Base-by-base conservation (phyloP, 2,329 filamentous ascomycete genomes). In the Claviceps sp. region DNA sequence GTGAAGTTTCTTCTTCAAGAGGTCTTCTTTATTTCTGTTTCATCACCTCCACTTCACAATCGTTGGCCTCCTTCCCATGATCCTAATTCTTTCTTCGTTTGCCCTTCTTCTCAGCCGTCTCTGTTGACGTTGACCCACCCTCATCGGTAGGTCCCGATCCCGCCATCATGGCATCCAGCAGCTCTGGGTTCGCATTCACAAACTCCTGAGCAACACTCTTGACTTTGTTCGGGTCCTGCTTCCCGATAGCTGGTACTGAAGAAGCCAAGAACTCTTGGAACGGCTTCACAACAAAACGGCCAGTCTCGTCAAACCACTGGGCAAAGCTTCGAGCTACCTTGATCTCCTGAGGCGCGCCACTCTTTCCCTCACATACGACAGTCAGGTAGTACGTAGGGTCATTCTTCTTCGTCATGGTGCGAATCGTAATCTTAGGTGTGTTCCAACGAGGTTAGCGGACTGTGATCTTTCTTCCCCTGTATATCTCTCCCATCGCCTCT, bases 201-300 rank as follows among this genome's bases (percentile, higher is more conserved):
- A 70, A 60, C 30, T 69, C 64, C 48, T 68, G 62, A 5, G 68
- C 61, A 3, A 65, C 62, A 41, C 63, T 58, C 55, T 61, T 63
- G n/a, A 73, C 73, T 52, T 76, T 73, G 65, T 78, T 77, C 40
- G 82, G 77, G 60, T 91, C 87, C 37, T 75, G 75, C 58, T 74
- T 74, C 49, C 82, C 86, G 55, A 91, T 76, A 37, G 77, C 64
- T 1, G 82, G 78, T 3, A 91, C 74, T 42, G 77, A 75, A n/a
- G 76, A 76, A 11, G 85, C 86, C 47, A 93, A 72, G 70, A 87
- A 81, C 63, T 82, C 78, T 74, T 93, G 87, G 69, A 93, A 90
- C 5, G 87, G 87, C 58, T 79, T 73, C 8, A 80, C 77, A 46
- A 89, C 77, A 64, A 93, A 89, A 65, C 76, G 78, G 48, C 88